Percentiles rank a stretch among this genome's conserved stretches.
phyloP scores from a whole-genome alignment of 2,329 filamentous ascomycete species.

The Scedosporium apiospermum region DNA sequence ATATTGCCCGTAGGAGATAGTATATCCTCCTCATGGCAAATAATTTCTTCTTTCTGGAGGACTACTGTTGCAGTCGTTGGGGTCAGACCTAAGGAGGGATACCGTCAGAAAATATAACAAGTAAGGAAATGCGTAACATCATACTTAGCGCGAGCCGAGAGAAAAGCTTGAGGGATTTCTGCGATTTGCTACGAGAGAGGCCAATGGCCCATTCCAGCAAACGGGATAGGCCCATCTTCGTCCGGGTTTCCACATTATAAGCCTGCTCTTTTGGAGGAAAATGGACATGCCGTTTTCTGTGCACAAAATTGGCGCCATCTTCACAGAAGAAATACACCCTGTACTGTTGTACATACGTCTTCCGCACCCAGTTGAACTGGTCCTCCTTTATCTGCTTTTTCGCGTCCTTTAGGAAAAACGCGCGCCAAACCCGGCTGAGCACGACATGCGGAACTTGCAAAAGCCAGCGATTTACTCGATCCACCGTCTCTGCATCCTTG shows the following conservation, averaged over 20 bases:
- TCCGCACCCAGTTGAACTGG: slow-evolving; percentile 14
- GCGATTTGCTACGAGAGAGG: slow-evolving; percentile 29
- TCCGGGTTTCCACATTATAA: slow-evolving; percentile 13
- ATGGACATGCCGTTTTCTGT: not conserved
- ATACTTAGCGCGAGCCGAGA: slow-evolving; percentile 46
- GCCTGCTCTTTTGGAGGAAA: slow-evolving; percentile 16
- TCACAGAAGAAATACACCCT: slow-evolving; percentile 46
- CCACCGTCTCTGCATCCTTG: slow-evolving; percentile 9
- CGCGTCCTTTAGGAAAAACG: slow-evolving; percentile 33
- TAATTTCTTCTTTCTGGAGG: slow-evolving; percentile 37
- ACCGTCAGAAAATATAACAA: slow-evolving; percentile 12
- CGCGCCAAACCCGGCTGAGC: slow-evolving; percentile 35
- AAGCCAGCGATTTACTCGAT: not conserved
- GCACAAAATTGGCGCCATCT: slow-evolving; percentile 33
- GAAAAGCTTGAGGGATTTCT: slow-evolving; percentile 47
- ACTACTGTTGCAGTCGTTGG: slow-evolving; percentile 36
- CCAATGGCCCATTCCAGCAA: slow-evolving; percentile 46
- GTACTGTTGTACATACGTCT: slow-evolving; percentile 25
- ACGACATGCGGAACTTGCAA: slow-evolving; percentile 26
- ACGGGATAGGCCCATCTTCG: slow-evolving; percentile 24
- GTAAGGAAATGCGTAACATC: slow-evolving; percentile 11
- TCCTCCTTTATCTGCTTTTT: slow-evolving; percentile 28
- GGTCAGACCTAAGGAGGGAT: slow-evolving; percentile 36
- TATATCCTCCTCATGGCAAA: slow-evolving; percentile 25
- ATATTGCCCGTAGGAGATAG: slow-evolving; percentile 29